These are phyloP conservation scores for Lipomyces orientalis DNA, from an alignment of 805 yeast genomes.

Conservation along the genomic window DNA sequence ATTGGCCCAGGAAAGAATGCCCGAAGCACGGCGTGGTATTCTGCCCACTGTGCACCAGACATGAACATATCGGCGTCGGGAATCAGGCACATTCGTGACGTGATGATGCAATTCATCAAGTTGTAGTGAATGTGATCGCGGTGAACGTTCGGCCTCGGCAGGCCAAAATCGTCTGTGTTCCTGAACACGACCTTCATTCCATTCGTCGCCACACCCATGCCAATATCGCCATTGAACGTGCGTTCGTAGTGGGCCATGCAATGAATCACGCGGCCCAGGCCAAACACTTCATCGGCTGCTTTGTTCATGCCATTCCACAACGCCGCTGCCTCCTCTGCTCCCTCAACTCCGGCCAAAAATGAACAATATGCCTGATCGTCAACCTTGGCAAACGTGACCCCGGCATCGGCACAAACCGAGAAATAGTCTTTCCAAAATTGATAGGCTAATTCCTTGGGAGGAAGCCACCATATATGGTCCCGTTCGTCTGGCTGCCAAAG, in stretches of 20 bases:
- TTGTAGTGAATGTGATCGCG: slow-evolving; percentile 11
- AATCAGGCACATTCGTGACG: slow-evolving; percentile 9
- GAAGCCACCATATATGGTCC: slow-evolving; percentile 8
- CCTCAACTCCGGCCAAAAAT: slow-evolving; percentile 7
- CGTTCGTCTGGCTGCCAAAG: background rate
- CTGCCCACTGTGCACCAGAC: slow-evolving; percentile 17
- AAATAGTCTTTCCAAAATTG: slow-evolving; percentile 12
- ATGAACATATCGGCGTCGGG: slow-evolving; percentile 18
- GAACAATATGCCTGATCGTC: slow-evolving; percentile 9
- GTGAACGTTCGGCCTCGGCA: slow-evolving; percentile 7
- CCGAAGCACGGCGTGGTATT: slow-evolving; percentile 16
- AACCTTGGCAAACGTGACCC: slow-evolving; percentile 9
- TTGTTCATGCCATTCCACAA: slow-evolving; percentile 11
- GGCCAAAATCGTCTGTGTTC: slow-evolving; percentile 16
- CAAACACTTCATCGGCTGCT: slow-evolving; percentile 12
- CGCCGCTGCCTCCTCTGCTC: slow-evolving; percentile 7
- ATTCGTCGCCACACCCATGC: slow-evolving; percentile 1
- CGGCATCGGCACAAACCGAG: slow-evolving; percentile 3
- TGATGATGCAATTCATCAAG: slow-evolving; percentile 6
- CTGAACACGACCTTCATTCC: slow-evolving; percentile 5
- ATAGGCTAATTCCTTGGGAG: slow-evolving; percentile 12
- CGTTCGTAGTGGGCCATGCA: slow-evolving; percentile 17
- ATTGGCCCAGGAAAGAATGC: slow-evolving; percentile 5
- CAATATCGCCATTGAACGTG: slow-evolving; percentile 4
- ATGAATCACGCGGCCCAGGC: background rate